These are phyloP conservation scores for Alloteropsis semialata DNA, from an alignment of 176 grass and related monocot genomes.

Conservation along the genomic window DNA sequence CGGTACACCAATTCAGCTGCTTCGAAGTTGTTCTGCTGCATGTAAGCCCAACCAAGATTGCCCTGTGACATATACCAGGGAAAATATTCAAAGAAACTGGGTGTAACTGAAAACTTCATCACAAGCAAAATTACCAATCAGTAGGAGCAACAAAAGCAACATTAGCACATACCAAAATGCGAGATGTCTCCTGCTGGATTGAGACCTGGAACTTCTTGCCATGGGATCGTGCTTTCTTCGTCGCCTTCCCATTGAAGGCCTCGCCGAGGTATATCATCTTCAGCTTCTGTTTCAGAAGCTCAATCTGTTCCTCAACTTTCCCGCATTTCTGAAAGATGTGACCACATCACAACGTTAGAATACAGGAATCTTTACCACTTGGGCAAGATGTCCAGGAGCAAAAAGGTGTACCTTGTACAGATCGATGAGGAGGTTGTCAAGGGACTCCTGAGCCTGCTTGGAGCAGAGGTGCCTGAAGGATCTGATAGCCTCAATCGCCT, in stretches of 20 bases:
- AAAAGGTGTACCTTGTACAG: conserved; percentile 72
- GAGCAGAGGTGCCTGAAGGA: conserved; percentile 89
- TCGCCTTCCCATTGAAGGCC: conserved; percentile 82
- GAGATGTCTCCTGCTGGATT: conserved; percentile 77
- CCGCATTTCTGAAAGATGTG: conserved; percentile 66
- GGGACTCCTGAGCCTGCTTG: conserved; percentile 82
- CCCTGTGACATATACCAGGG: conserved; percentile 35
- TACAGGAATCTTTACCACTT: neutral
- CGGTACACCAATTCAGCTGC: conserved; percentile 74
- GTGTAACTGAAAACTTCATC: neutral
- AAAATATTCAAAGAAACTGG: neutral
- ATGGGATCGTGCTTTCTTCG: conserved; percentile 88
- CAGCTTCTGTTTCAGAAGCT: conserved; percentile 87
- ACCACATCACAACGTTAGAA: neutral
- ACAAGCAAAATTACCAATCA: neutral
- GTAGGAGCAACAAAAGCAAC: neutral
- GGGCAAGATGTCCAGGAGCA: neutral
- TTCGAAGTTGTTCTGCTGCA: conserved; percentile 76
- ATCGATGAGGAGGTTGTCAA: conserved; percentile 92
- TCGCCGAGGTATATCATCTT: conserved; percentile 79
- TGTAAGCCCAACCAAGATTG: conserved; percentile 96
- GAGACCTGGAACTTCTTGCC: conserved; percentile 99
- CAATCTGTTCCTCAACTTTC: conserved; percentile 81
- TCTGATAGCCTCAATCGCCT: conserved; percentile 85
- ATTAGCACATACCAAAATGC: conserved; percentile 56